phyloP scores from a whole-genome alignment of 1,284 basidiomycete genomes.

The Sporisorium reilianum region DNA sequence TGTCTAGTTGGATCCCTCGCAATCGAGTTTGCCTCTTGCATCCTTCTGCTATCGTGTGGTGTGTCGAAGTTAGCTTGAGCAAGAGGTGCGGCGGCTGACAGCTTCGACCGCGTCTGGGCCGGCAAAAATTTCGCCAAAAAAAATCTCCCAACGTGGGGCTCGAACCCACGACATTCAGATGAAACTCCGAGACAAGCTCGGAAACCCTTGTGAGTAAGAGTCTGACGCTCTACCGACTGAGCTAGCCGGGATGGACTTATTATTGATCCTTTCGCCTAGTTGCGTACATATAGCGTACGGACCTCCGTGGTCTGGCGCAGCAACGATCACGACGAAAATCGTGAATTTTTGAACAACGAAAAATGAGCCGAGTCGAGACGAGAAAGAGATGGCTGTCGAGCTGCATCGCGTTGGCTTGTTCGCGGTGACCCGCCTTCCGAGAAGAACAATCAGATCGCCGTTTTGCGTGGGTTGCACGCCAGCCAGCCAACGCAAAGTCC shows the following conservation, averaged over 20 bases:
- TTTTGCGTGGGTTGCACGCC: background rate
- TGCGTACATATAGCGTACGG: background rate
- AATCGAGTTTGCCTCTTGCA: slow-evolving; percentile 1
- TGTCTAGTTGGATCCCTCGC: background rate
- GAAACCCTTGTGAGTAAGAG: slow-evolving; percentile 62
- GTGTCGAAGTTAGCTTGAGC: too few relatives aligned
- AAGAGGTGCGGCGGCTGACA: background rate
- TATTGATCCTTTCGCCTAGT: background rate
- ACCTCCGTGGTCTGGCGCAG: too few relatives aligned
- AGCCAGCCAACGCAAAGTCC: too few relatives aligned
- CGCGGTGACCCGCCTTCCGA: slow-evolving; percentile 4
- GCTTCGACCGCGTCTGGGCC: background rate
- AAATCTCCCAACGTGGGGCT: slow-evolving; percentile 67
- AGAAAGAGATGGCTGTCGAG: too few relatives aligned
- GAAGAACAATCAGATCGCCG: slow-evolving; percentile 9
- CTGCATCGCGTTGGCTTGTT: slow-evolving; percentile 19
- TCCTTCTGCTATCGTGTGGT: background rate
- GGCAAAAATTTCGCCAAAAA: slow-evolving; percentile 28
- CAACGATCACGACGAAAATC: slow-evolving; percentile 22
- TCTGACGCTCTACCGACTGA: slow-evolving; percentile 70
- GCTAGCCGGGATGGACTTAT: slow-evolving; percentile 66
- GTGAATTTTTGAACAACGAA: background rate
- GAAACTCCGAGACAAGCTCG: slow-evolving; percentile 27
- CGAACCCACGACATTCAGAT: slow-evolving; percentile 69
- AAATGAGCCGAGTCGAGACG: background rate